Evolutionary conservation across 1,139 yeast genomes (phyloP).

Genomic region (Lodderomyces jiufengensis): DNA sequence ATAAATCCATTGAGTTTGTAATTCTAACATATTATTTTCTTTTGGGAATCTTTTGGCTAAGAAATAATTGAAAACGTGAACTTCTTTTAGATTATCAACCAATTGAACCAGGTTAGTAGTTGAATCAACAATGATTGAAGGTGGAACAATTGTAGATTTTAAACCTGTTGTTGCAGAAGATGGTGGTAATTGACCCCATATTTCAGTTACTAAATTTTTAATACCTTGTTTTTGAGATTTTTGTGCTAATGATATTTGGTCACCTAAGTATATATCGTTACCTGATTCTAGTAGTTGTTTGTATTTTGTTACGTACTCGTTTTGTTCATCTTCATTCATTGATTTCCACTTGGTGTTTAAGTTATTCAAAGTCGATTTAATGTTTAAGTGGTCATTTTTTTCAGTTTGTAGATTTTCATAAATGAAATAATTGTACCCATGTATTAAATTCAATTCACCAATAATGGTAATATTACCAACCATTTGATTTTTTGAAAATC

Average conservation of each 20-base stretch:
- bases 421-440: conserved; percentile 8
- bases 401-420: background rate
- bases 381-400: too few relatives aligned
- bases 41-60: conserved; percentile 2
- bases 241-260: conserved; percentile 22
- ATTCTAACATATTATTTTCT: background rate
- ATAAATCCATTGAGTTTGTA: conserved; percentile 5
- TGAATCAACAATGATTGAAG: conserved; percentile 4
- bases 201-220: conserved; percentile 3
- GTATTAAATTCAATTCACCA: conserved; percentile 2
- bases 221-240: conserved; percentile 10
- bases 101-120: background rate
- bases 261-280: conserved; percentile 28
- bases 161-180: background rate
- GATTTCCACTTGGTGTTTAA: conserved; percentile 28
- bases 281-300: conserved; percentile 27
- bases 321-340: conserved; percentile 24
- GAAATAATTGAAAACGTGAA: conserved; percentile 6
- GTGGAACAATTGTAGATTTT: background rate
- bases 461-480: conserved; percentile 6
- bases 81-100: conserved; percentile 1
- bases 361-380: too few relatives aligned
- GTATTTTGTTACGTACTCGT: conserved; percentile 25
- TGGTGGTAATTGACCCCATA: conserved; percentile 6
- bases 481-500: conserved; percentile 6